Conservation (phyloP, 345 rosid species). For the Eucalyptus cladocalyx region DNA sequence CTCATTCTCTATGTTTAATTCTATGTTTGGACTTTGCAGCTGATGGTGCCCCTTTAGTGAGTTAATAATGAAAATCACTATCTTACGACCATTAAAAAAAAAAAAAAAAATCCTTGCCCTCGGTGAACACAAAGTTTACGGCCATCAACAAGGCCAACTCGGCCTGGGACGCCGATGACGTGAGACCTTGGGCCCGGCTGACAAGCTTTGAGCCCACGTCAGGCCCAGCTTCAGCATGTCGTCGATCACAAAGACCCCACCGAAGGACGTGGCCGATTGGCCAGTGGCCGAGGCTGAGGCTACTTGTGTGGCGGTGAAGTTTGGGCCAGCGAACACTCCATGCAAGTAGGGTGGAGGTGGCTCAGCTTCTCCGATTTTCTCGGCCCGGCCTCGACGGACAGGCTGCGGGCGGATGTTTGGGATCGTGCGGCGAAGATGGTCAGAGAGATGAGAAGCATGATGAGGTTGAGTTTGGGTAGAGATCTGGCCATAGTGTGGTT, state of each 20-base stretch:
- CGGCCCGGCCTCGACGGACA: not conserved
- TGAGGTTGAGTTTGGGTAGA: not conserved
- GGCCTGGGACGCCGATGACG: not conserved
- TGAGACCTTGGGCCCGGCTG: constrained; percentile 16
- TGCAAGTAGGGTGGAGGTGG: constrained; percentile 2
- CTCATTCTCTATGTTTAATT: too few species aligned
- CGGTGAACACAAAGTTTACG: constrained; percentile 8
- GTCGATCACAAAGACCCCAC: constrained; percentile 2
- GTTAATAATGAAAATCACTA: too few species aligned
- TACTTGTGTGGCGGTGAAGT: not conserved
- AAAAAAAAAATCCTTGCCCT: too few species aligned
- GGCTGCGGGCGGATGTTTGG: not conserved
- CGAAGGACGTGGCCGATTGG: not conserved
- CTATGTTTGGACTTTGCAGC: too few species aligned
- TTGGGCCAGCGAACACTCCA: not conserved
- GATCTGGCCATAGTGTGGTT: not conserved
- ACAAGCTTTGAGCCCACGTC: not conserved
- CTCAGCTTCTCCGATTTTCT: not conserved
- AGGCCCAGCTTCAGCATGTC: constrained; percentile 7
- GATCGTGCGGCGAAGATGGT: not conserved
- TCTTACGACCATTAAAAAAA: too few species aligned
- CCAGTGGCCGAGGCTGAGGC: not conserved
- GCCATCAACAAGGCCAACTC: constrained; percentile 6
- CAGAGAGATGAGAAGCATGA: not conserved
- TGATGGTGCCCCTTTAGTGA: too few species aligned